Conservation (phyloP, 805 yeast genomes). For the Alloascoidea africana region DNA sequence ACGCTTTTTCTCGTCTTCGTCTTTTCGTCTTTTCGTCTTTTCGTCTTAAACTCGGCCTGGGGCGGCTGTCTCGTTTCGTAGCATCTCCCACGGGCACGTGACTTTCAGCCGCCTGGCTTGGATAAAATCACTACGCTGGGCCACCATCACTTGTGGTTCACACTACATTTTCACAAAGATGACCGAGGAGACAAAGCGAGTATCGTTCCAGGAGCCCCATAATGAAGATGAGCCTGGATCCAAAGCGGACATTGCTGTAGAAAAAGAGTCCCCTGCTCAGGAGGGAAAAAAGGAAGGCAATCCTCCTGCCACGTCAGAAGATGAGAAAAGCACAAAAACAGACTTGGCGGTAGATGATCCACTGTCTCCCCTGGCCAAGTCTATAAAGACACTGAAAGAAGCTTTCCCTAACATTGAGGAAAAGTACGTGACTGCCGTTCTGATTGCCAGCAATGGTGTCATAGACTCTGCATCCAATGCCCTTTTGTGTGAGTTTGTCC, state of each 20-base stretch:
- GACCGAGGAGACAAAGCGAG: slow-evolving; percentile 3
- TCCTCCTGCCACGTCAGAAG: slow-evolving; percentile 8
- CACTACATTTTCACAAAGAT: slow-evolving; percentile 23
- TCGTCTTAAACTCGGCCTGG: too few species aligned
- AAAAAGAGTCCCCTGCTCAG: slow-evolving; percentile 13
- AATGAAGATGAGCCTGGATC: slow-evolving; percentile 33
- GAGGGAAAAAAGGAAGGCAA: too few species aligned
- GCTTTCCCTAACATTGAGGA: slow-evolving; percentile 79
- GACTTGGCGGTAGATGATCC: slow-evolving; percentile 31
- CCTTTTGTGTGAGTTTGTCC: slow-evolving; percentile 57
- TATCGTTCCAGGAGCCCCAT: slow-evolving; percentile 1
- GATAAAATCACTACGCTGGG: too few species aligned
- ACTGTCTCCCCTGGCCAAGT: slow-evolving; percentile 36
- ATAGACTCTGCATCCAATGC: slow-evolving; percentile 86
- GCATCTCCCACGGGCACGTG: too few species aligned
- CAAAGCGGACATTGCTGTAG: slow-evolving; percentile 13
- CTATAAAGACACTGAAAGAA: slow-evolving; percentile 49
- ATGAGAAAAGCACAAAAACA: slow-evolving; percentile 5
- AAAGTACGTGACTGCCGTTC: slow-evolving; percentile 54
- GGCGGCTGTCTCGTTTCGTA: too few species aligned
- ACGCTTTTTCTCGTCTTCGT: too few species aligned
- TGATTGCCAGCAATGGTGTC: slow-evolving; percentile 74
- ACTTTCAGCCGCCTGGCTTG: too few species aligned
- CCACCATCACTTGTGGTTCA: too few species aligned
- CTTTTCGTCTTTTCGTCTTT: too few species aligned